Evolutionary conservation across 139 green algal genomes (phyloP), one percentile per base, ranked within the genome.

Genomic region (Coelastrella sp.): DNA sequence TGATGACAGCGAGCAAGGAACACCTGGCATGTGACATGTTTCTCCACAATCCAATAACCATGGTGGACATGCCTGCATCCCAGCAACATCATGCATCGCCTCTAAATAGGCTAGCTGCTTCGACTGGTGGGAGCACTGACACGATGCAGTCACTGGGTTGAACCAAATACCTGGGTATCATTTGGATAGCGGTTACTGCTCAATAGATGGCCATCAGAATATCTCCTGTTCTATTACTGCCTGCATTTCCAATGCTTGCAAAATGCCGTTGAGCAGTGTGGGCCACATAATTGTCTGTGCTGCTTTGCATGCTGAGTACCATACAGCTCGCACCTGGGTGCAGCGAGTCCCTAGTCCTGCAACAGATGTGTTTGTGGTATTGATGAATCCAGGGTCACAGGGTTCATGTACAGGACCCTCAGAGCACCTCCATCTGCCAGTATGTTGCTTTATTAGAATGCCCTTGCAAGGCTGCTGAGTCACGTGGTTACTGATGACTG

Each of bases 41-140:
- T 81, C 84, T 27, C 84, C 84, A 58, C 84, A 88, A 19, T 88
- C 84, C 66, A 88, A 49, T 19, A 88, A 56, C 84, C 84, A 88
- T 6, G 49, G 49, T 25, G 68, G 84, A 24, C 84, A 78, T 27
- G 61, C 63, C 82, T 87, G 82, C 63, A 76, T 61, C n/a, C 35
- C 35, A 49, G 35, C 35, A 49, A 49, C 35, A 49, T 49, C 35
- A 49, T 49, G 35, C 35, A 49, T 49, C 35, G 1, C 35, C 35
- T 49, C 35, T 49, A 49, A 49, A 1, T 49, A 49, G 35, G 35
- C 35, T 49, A 3, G 35, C 3, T 49, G 35, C 35, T 49, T 49
- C 3, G 35, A 49, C 35, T 49, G 35, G 35, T 49, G 35, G 35
- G 35, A 49, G 35, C 1, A 49, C 35, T 49, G 35, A 49, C 3